Conservation (phyloP, 176 grass and related monocot species). For the Neostapfia colusana region DNA sequence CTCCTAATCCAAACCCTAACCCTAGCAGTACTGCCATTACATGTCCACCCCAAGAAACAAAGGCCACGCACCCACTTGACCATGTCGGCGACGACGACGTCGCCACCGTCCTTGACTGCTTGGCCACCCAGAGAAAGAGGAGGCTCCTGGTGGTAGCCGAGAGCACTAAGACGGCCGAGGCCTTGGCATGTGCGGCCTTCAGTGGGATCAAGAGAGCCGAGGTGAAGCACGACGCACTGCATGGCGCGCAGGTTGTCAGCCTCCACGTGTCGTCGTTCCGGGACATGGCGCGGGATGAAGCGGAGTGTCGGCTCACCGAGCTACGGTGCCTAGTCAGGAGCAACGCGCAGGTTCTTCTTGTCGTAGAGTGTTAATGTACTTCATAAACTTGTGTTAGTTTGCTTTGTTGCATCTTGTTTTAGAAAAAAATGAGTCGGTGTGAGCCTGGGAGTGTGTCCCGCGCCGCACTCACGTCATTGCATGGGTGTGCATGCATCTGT, state of each 20-base stretch:
- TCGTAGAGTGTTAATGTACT: too few relatives aligned
- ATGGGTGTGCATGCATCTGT: too few relatives aligned
- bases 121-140: conserved; percentile 51
- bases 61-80: conserved; percentile 38
- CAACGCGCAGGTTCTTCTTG: conserved; percentile 36
- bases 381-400: too few relatives aligned
- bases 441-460: too few relatives aligned
- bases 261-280: conserved; percentile 68
- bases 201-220: conserved; percentile 59
- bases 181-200: conserved; percentile 45
- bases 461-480: too few relatives aligned
- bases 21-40: conserved; percentile 42
- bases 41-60: conserved; percentile 43
- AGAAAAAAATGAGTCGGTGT: too few relatives aligned
- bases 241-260: conserved; percentile 55
- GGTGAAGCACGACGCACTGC: conserved; percentile 45
- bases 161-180: conserved; percentile 53
- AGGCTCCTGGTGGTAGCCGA: conserved; percentile 71
- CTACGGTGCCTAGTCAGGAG: conserved; percentile 57
- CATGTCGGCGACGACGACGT: conserved; percentile 63
- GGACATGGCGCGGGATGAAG: conserved; percentile 57
- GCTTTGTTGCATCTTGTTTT: too few relatives aligned
- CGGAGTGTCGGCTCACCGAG: conserved; percentile 65
- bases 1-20: conserved; percentile 48
- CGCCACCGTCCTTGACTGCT: conserved; percentile 49